Evolutionary conservation across 192 early-diverging fungal species (phyloP), one percentile per base, ranked within the genome.

Genomic region (Gamsiella multidivaricata): DNA sequence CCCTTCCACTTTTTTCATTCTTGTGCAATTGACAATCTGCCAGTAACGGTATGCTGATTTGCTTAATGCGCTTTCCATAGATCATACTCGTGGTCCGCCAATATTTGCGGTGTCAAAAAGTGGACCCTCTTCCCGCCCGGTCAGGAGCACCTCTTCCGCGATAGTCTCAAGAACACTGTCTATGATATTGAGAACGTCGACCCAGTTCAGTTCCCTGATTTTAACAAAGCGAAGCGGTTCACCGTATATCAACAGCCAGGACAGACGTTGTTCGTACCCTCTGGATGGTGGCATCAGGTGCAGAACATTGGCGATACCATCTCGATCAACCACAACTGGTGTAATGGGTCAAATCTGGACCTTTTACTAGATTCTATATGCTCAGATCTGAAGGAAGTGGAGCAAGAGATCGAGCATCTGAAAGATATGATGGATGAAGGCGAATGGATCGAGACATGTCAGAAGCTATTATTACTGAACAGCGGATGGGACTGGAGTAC

Each of bases 261-360:
- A 23, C 84, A 91, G 54, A 90, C 89, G 1, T 54, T 93, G 9
- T 93, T 91, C 82, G 90, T 93, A 4, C 92, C 92, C 8, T 86
- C 87, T 4, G 87, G 88, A 14, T 93, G 92, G 92, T 91, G 84
- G 78, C 92, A 93, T 83, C 89, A 91, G 62, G 90, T 91, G 12
- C 80, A 82, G 47, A 93, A 93, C 36, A 79, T 89, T 46, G 89
- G 88, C 37, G 83, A 87, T 34, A 90, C 90, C 0, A 90, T 93
- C 36, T 91, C 90, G 6, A 93, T 93, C 67, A 93, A 93, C 62
- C 90, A 90, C 74, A 93, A 93, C 59, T 93, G 92, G 92, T 68
- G 80, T 12, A 91, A 93, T 61, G 87, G 88, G 45, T 85, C 81
- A 39, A 90, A 90, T 54, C 46, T 93, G 20, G 69, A 61, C 6